These are phyloP conservation scores for Melanogaster broomeanus DNA, from an alignment of 768 basidiomycete species.

Conservation along the genomic window DNA sequence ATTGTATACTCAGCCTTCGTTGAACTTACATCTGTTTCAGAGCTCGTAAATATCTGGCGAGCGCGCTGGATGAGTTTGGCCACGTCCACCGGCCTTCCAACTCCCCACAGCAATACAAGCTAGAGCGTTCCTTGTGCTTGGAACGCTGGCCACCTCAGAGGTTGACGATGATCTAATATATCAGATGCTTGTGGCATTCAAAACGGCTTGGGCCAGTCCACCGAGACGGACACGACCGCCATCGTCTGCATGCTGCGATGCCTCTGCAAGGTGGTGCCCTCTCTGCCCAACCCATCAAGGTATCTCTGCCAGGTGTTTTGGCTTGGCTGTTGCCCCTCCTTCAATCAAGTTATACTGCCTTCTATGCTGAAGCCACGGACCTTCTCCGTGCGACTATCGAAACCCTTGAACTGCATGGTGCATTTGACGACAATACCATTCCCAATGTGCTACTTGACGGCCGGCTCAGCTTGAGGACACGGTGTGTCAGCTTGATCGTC, in stretches of 20 bases:
- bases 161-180: constrained; percentile 94
- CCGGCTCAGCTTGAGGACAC: constrained; percentile 68
- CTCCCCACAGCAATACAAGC: constrained; percentile 86
- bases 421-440: constrained; percentile 57
- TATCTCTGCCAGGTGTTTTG: constrained; percentile 82
- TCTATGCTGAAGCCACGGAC: constrained; percentile 68
- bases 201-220: constrained; percentile 69
- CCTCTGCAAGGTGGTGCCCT: constrained; percentile 75
- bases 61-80: constrained; percentile 93
- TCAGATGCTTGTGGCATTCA: constrained; percentile 89
- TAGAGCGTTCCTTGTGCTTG: constrained; percentile 82
- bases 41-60: constrained; percentile 84
- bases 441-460: constrained; percentile 61
- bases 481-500: constrained; percentile 68
- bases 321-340: constrained; percentile 84
- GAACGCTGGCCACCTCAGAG: constrained; percentile 77
- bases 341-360: constrained; percentile 70
- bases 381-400: constrained; percentile 68
- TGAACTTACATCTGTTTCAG: constrained; percentile 38
- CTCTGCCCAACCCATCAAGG: constrained; percentile 64
- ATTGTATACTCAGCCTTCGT: not conserved
- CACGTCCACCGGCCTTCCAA: constrained; percentile 87
- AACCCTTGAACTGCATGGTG: constrained; percentile 59
- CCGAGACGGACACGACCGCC: constrained; percentile 66
- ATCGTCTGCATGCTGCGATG: constrained; percentile 90